phyloP scores from a whole-genome alignment of 75 land plant genomes.

The Isoetes taiwanensis region DNA sequence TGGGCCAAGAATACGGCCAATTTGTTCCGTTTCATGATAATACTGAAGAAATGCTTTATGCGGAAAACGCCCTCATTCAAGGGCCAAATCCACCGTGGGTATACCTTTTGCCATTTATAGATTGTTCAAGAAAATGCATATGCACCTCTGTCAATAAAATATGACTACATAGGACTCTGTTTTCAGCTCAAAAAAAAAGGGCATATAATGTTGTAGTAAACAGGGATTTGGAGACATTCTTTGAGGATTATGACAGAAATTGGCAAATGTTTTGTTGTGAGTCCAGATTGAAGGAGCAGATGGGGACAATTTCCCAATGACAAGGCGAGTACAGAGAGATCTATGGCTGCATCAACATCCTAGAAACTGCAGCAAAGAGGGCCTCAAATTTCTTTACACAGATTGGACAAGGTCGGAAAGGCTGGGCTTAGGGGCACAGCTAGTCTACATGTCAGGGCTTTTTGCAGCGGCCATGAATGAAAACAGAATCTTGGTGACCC shows the following conservation, averaged over 20 bases:
- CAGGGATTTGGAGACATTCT: no score
- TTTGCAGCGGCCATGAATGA: not conserved
- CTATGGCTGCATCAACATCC: constrained; percentile 91
- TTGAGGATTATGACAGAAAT: no score
- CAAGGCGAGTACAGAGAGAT: constrained; percentile 70
- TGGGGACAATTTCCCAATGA: constrained; percentile 70
- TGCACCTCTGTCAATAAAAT: no score
- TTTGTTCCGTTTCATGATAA: not conserved
- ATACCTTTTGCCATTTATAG: constrained; percentile 14
- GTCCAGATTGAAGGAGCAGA: constrained; percentile 62
- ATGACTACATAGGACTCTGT: no score
- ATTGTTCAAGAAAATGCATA: no score
- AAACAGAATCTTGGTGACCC: not conserved
- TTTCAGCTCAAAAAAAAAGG: no score
- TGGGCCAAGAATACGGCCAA: constrained; percentile 12
- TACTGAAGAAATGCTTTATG: constrained; percentile 14
- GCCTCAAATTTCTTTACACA: constrained; percentile 44
- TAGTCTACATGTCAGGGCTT: not conserved
- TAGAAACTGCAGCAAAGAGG: constrained; percentile 40
- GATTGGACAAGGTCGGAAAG: no score
- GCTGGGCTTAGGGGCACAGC: not conserved
- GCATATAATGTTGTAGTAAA: no score
- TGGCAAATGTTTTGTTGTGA: not conserved
- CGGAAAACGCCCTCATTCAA: constrained; percentile 11
- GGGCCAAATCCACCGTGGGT: constrained; percentile 83